Evolutionary conservation across 1,284 basidiomycete genomes (phyloP), one percentile per base, ranked within the genome.

Genomic region (Athelia psychrophila): DNA sequence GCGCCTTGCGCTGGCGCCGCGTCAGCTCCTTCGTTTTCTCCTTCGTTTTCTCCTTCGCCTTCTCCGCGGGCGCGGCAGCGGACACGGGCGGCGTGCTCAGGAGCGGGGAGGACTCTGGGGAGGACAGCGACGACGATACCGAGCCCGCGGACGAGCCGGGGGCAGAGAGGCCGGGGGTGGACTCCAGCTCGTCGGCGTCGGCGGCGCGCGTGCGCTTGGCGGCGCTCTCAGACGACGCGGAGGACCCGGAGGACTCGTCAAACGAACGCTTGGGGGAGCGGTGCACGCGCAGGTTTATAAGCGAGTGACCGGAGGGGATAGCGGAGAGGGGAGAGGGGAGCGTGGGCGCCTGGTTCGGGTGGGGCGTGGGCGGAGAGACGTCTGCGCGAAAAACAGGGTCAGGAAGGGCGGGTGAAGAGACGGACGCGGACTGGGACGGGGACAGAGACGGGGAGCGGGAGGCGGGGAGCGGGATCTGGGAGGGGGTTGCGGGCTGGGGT

Each of bases 1-100:
- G 72, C 12, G 71, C 73, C 67, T 86, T 91, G 22, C 85, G 75
- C 67, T 91, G 79, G 38, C 87, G 70, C 44, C 81, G 71, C 13
- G 88, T 91, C 48, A 90, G 56, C 2, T 64, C 66, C 35, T 57
- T 68, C 51, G 71, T 65, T 3, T 58, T 54, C 20, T 61, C 56
- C 0, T 54, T 54, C 47, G 54, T 22, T 64, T 61, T 44, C 62
- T 66, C 50, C 61, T 66, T 20, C 23, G 46, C 15, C 38, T 44
- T 3, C 33, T 47, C 1, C 12, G 25, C 9, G 40, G 51, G 20
- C 38, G 57, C 58, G 0, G 56, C 51, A 2, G 57, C 51, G 1
- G 58, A 46, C 8, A 46, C 44, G 16, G 53, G 53, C 13, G 61
- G 54, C 12, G 64, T 70, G 61, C 60, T 59, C 1, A 61, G 61